phyloP scores from a whole-genome alignment of 2,329 filamentous ascomycete genomes.

The Clarireedia sp. region DNA sequence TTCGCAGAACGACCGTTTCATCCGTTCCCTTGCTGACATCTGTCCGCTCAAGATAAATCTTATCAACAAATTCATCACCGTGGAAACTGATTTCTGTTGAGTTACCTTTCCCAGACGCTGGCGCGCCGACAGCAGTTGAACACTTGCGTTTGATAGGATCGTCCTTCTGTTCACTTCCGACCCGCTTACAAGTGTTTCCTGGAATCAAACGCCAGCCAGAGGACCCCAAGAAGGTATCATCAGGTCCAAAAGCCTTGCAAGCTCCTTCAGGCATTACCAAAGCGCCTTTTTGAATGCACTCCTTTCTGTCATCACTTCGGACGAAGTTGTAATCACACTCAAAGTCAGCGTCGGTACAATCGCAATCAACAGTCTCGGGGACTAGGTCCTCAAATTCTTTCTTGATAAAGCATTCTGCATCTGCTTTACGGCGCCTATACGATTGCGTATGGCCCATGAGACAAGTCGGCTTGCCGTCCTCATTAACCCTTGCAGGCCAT shows the following conservation, averaged over 20 bases:
- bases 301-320: conserved; percentile 53
- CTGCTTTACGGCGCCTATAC: conserved; percentile 76
- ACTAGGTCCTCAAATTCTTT: conserved; percentile 74
- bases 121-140: conserved; percentile 47
- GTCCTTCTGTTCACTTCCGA: conserved; percentile 56
- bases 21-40: conserved; percentile 56
- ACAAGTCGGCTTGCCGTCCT: conserved; percentile 74
- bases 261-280: conserved; percentile 61
- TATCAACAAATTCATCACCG: conserved; percentile 44
- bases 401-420: conserved; percentile 82
- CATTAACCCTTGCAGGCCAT: conserved; percentile 78
- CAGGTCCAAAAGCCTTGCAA: conserved; percentile 49
- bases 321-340: conserved; percentile 95
- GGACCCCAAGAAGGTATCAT: conserved; percentile 68
- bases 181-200: conserved; percentile 63
- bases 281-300: conserved; percentile 56
- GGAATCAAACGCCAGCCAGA: conserved; percentile 92
- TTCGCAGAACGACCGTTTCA: conserved; percentile 60
- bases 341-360: conserved; percentile 78
- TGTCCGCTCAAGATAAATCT: conserved; percentile 72
- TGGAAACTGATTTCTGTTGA: conserved; percentile 55
- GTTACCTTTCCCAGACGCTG: conserved; percentile 59
- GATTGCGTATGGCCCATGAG: conserved; percentile 94
- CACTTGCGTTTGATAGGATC: conserved; percentile 69
- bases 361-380: conserved; percentile 64